Conservation (phyloP, 2,329 filamentous ascomycete species). For the Cladosporium sp. region DNA sequence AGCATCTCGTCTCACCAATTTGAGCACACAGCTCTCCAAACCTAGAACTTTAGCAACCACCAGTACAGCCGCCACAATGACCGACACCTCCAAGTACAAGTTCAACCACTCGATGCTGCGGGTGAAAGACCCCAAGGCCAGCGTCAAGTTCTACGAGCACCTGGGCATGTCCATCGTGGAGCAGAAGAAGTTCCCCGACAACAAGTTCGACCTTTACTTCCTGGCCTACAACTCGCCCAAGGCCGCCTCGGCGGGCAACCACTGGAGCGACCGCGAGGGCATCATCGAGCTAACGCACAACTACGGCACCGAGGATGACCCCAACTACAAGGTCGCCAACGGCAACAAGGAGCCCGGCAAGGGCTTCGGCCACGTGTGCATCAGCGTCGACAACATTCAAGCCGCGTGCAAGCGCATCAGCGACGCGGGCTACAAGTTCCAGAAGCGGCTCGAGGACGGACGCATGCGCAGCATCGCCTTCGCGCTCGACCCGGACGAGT, state of each 20-base stretch:
- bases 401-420: constrained; percentile 84
- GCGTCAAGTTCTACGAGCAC: constrained; percentile 88
- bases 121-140: constrained; percentile 82
- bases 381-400: constrained; percentile 64
- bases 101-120: constrained; percentile 58
- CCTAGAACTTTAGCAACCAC: constrained; percentile 27
- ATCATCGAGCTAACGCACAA: constrained; percentile 80
- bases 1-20: constrained; percentile 10
- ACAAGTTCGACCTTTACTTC: constrained; percentile 94
- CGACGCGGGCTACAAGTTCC: constrained; percentile 84
- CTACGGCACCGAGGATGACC: constrained; percentile 84
- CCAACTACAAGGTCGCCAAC: constrained; percentile 72
- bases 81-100: constrained; percentile 58
- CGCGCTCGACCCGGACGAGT: constrained; percentile 52
- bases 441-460: constrained; percentile 89
- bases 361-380: constrained; percentile 77
- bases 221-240: constrained; percentile 76
- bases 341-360: constrained; percentile 87
- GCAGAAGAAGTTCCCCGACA: constrained; percentile 74
- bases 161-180: constrained; percentile 81
- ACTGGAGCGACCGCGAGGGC: constrained; percentile 67
- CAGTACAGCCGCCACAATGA: constrained; percentile 41
- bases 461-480: constrained; percentile 86
- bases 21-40: constrained; percentile 16
- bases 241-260: constrained; percentile 66